Conservation (phyloP, 2,329 filamentous ascomycete genomes). For the Colletotrichum higginsianum region DNA sequence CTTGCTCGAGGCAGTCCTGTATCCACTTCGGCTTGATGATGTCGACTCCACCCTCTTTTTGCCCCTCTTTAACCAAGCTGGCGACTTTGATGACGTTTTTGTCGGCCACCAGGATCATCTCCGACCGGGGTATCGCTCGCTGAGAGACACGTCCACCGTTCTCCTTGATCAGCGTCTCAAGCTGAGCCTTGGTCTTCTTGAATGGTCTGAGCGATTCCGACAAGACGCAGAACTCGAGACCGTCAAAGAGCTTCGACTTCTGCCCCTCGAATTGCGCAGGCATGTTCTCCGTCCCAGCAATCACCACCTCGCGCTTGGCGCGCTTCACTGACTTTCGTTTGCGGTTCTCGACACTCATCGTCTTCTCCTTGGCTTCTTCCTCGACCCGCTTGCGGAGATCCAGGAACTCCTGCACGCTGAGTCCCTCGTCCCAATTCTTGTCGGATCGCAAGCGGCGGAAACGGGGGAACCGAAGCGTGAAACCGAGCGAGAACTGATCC, state of each 20-base stretch:
- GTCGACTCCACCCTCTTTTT: constrained; percentile 78
- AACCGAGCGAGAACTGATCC: constrained; percentile 81
- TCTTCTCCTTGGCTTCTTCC: constrained; percentile 79
- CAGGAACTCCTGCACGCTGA: constrained; percentile 84
- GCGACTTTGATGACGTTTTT: constrained; percentile 86
- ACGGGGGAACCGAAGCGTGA: constrained; percentile 91
- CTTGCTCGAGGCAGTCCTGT: constrained; percentile 81
- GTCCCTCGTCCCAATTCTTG: constrained; percentile 84
- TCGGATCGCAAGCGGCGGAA: constrained; percentile 88
- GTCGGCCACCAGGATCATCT: constrained; percentile 83
- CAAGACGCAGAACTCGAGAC: constrained; percentile 86
- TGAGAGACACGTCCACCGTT: constrained; percentile 88
- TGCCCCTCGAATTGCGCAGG: constrained; percentile 66
- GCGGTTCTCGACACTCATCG: constrained; percentile 82
- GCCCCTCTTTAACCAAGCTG: constrained; percentile 81
- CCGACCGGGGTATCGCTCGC: constrained; percentile 72
- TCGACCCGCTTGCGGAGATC: constrained; percentile 79
- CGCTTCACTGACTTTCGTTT: constrained; percentile 70
- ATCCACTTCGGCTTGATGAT: constrained; percentile 89
- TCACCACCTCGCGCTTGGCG: constrained; percentile 77
- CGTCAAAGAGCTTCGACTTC: constrained; percentile 78
- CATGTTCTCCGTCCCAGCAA: constrained; percentile 77
- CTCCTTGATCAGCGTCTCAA: constrained; percentile 86
- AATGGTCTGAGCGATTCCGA: constrained; percentile 79
- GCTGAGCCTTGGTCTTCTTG: constrained; percentile 82